phyloP scores from a whole-genome alignment of 495 filamentous ascomycete species.

The Articulospora tetracladia region DNA sequence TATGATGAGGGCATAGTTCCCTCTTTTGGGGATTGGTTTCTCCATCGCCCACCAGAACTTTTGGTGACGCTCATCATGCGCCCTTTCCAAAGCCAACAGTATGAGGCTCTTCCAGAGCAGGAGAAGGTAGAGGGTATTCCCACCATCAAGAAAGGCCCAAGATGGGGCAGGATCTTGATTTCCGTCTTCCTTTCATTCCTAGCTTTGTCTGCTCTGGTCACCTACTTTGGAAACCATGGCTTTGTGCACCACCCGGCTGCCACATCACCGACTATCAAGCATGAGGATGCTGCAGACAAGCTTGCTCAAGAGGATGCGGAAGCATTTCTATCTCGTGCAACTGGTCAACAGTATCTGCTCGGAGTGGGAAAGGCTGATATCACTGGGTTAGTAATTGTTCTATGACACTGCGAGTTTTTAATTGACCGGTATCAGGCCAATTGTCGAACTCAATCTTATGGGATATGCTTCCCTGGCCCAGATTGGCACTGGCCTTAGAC shows the following conservation, averaged over 20 bases:
- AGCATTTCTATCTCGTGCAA: conserved; percentile 5
- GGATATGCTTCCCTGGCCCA: conserved; percentile 26
- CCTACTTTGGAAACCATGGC: not conserved
- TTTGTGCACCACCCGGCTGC: not conserved
- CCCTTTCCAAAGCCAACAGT: not conserved
- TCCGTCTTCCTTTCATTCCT: conserved; percentile 1
- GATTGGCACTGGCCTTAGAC: conserved; percentile 31
- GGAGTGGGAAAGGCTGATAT: conserved; percentile 94
- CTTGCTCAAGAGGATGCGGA: not conserved
- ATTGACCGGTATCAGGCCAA: conserved; percentile 36
- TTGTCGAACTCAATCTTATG: conserved; percentile 45
- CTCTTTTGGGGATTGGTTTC: not conserved
- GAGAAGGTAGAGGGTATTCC: conserved; percentile 11
- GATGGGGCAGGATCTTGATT: not conserved
- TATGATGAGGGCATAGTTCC: not conserved
- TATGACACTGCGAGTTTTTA: not conserved
- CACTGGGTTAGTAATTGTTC: conserved; percentile 51
- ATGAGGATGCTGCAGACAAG: not conserved
- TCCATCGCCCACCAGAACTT: not conserved
- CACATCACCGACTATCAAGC: not conserved
- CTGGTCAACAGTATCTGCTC: conserved; percentile 54
- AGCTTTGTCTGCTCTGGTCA: not conserved
- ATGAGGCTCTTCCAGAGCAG: conserved; percentile 11
- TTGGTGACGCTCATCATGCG: not conserved
- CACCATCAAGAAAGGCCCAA: not conserved